phyloP scores from a whole-genome alignment of 106 monocot species.

The Dioscorea zingiberensis region DNA sequence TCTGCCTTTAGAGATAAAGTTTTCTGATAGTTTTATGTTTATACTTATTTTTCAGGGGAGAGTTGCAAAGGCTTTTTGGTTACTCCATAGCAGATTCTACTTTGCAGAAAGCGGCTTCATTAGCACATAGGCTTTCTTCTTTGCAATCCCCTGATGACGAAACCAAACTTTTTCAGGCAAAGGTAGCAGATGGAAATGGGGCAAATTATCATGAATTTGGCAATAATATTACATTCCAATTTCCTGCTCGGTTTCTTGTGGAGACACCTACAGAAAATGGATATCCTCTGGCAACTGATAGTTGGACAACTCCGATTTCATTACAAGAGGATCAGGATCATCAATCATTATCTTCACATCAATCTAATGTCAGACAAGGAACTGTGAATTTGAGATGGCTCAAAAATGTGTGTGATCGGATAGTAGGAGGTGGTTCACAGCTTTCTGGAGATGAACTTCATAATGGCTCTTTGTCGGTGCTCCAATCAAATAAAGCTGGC shows the following conservation, averaged over 20 bases:
- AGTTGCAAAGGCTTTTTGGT: slow-evolving; percentile 68
- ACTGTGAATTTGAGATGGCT: slow-evolving; percentile 68
- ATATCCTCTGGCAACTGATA: slow-evolving; percentile 7
- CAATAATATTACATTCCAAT: slow-evolving; percentile 41
- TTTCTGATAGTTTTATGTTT: neutral
- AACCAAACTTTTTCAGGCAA: slow-evolving; percentile 3
- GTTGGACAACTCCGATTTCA: neutral
- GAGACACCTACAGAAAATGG: slow-evolving; percentile 44
- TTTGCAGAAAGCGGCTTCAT: slow-evolving; percentile 54
- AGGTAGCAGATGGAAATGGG: slow-evolving; percentile 11
- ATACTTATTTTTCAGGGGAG: slow-evolving; percentile 42
- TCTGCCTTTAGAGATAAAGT: too few species aligned
- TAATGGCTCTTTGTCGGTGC: slow-evolving; percentile 75
- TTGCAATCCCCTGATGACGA: slow-evolving; percentile 37
- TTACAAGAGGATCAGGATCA: slow-evolving; percentile 13
- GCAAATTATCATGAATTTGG: slow-evolving; percentile 65
- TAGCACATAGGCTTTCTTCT: slow-evolving; percentile 53
- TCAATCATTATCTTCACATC: slow-evolving; percentile 4
- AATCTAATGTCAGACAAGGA: slow-evolving; percentile 17
- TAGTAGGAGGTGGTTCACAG: slow-evolving; percentile 53
- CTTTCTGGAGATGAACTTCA: slow-evolving; percentile 93
- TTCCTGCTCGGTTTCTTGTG: slow-evolving; percentile 65
- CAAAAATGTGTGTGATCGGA: slow-evolving; percentile 66
- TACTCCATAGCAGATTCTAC: slow-evolving; percentile 34
- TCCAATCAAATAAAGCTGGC: slow-evolving; percentile 78